Base-by-base conservation (phyloP, 2,329 filamentous ascomycete genomes). In the Ophiostoma sp. region DNA sequence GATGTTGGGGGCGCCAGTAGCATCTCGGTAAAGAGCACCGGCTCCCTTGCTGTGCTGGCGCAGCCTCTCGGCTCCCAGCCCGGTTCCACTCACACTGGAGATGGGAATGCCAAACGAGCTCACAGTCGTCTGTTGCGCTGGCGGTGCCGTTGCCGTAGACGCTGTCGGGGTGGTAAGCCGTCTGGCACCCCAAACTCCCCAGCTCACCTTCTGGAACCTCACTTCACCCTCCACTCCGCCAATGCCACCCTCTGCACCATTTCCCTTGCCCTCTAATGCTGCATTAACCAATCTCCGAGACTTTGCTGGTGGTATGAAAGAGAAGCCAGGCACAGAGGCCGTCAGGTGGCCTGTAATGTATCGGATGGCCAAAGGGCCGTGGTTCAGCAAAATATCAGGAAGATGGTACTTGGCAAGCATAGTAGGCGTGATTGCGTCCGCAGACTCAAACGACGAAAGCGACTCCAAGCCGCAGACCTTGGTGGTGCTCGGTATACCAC, bases 261-360 rank as follows among this genome's bases (percentile, higher is more conserved):
- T 79, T 75, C 86, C 86, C 33, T 91, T 90, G 75, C 91, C 91
- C 81, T 98, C 94, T 74, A 98, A 82, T 72, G 94, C 94, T 71
- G 90, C 91, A n/a, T 97, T 94, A 5, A 98, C 93, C 71, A 98
- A 83, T 79, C 94, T 88, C 76, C 95, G 88, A 64, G 95, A 94
- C 83, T 97, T 97, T 71, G 92, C 90, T 69, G 93, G 92, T 35
- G 93, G 90, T 70, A 97, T 95, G 69, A 89, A 88, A 54, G 92
- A 92, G 78, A 97, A 98, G 72, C 94, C 95, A 35, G 95, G 94
- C 13, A 99, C 92, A 17, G 92, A 92, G 67, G 94, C 94, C 52
- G 93, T 97, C 76, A 99, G 85, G 80, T 96, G 94, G 74, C 92
- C 92, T 87, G 96, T 97, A 78, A 99, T 90, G 80, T 97, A 91